Evolutionary conservation across 2,329 filamentous ascomycete genomes (phyloP), one percentile per base, ranked within the genome.

Genomic region (Ceratocystis harringtonii): DNA sequence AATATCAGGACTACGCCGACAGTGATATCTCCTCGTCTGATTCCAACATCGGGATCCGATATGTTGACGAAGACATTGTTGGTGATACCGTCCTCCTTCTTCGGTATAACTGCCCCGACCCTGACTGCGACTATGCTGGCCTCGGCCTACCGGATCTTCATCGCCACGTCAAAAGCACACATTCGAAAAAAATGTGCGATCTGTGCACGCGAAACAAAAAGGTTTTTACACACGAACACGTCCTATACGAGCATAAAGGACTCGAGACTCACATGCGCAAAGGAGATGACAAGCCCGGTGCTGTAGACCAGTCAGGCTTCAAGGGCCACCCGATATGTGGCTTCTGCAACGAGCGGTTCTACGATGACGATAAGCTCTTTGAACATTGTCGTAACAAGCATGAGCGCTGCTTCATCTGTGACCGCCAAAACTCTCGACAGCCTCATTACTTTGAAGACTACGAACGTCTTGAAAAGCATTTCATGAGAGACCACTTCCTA

Each of bases 151-250:
- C 78, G 10, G 80, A 82, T 68, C 73, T 82, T 63, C 80, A 82
- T 70, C 78, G 91, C 70, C 90, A 99, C 78, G 92, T 96, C 66
- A 88, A 87, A 72, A 84, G 79, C 63, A 83, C 82, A 66, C 94
- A 99, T 77, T 81, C 86, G 69, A 95, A 92, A 77, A 86, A 89
- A 73, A 92, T 95, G 87, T 95, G 89, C 75, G 90, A 96, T 74
- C 80, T 96, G 10, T 96, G 92, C 75, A 82, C 92, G 5, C 81
- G 91, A 68, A 92, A 96, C 78, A 99, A 99, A 77, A 96, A 96
- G 73, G 91, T 96, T 43, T 99, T 99, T 71, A 96, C 94, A 0
- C 94, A 99, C 76, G 94, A 99, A 75, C 94, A 99, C 73, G 90
- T 95, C 69, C 81, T 99, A 1, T 97, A 96, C 74, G 87, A 89